phyloP scores from a whole-genome alignment of 306 rosid species.

The Cajanus cajan region DNA sequence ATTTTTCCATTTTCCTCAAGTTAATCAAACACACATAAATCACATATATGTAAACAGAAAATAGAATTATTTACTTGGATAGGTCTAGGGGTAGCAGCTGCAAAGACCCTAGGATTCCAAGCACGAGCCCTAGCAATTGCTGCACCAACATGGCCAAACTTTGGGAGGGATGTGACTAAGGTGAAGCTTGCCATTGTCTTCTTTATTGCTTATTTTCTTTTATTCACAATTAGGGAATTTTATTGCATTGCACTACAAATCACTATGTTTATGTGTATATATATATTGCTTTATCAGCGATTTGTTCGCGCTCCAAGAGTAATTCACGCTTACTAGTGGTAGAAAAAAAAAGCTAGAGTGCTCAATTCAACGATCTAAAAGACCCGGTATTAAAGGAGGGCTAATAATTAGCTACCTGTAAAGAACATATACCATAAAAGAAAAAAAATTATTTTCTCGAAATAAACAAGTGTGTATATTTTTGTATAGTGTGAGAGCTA shows the following conservation, averaged over 20 bases:
- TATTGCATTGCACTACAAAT: not conserved
- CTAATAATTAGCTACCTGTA: not conserved
- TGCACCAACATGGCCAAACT: constrained; percentile 48
- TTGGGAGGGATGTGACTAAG: constrained; percentile 43
- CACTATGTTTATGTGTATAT: not conserved
- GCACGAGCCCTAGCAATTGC: constrained; percentile 41
- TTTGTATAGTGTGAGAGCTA: no score
- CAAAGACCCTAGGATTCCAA: constrained; percentile 39
- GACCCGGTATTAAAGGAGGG: constrained; percentile 48
- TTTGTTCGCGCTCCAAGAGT: constrained; percentile 24
- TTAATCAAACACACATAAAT: no score
- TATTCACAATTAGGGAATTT: not conserved
- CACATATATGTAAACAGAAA: no score
- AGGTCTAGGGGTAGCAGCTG: constrained; percentile 47
- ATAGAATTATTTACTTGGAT: constrained; percentile 45
- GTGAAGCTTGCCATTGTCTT: constrained; percentile 49
- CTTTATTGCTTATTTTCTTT: not conserved
- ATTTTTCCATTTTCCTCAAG: no score
- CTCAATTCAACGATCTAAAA: not conserved
- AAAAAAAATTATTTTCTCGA: not conserved
- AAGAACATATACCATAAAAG: not conserved
- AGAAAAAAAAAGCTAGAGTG: not conserved
- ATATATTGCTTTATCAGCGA: not conserved
- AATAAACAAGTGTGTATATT: not conserved
- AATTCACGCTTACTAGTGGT: constrained; percentile 27